These are phyloP conservation scores for Clonostachys rhizophaga DNA, from an alignment of 2,329 filamentous ascomycete species.

Conservation along the genomic window DNA sequence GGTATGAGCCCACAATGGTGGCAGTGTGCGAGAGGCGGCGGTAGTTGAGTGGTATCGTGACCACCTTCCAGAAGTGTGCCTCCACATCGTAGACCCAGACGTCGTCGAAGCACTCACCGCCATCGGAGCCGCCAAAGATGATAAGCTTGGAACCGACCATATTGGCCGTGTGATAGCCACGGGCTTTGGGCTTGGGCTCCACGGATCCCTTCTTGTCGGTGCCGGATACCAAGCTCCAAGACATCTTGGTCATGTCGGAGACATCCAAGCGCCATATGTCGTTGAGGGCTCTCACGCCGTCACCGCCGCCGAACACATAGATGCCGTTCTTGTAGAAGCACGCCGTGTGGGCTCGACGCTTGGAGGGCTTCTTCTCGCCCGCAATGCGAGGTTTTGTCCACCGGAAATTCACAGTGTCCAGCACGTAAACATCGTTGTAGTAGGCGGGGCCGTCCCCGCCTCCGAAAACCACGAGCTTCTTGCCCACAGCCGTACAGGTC, in stretches of 20 bases:
- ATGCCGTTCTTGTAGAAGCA: conserved; percentile 68
- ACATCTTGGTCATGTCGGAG: conserved; percentile 61
- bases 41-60: conserved; percentile 55
- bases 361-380: conserved; percentile 54
- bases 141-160: conserved; percentile 70
- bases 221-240: conserved; percentile 59
- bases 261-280: conserved; percentile 72
- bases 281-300: conserved; percentile 65
- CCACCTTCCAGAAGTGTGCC: conserved; percentile 51
- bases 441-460: conserved; percentile 67
- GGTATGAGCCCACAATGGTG: conserved; percentile 64
- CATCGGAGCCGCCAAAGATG: conserved; percentile 66
- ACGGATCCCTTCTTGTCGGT: conserved; percentile 22
- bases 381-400: conserved; percentile 60
- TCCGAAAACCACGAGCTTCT: conserved; percentile 66
- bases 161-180: conserved; percentile 69
- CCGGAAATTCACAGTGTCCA: conserved; percentile 66
- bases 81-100: conserved; percentile 72
- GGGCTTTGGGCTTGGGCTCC: conserved; percentile 52
- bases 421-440: conserved; percentile 68
- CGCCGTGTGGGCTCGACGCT: conserved; percentile 64
- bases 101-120: conserved; percentile 68
- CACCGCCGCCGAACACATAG: conserved; percentile 68
- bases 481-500: conserved; percentile 67
- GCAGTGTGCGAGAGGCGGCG: conserved; percentile 64